phyloP scores from a whole-genome alignment of 2,329 filamentous ascomycete genomes.

The Epichloe sibirici region DNA sequence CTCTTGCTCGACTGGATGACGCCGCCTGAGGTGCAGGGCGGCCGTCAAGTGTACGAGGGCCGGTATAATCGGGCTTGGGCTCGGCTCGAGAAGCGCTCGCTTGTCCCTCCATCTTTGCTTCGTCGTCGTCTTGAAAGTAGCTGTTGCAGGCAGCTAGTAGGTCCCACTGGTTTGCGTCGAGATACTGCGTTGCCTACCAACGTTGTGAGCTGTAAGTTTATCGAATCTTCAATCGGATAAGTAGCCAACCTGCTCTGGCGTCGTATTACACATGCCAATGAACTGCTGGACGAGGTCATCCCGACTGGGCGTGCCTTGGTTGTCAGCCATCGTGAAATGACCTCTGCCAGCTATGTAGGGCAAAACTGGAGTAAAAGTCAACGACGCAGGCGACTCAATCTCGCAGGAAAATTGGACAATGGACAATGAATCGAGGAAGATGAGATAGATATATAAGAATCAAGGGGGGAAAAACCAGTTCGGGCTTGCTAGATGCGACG shows the following conservation, averaged over 20 bases:
- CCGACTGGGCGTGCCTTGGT: conserved; percentile 1
- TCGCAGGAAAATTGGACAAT: no score
- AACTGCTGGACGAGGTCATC: conserved; percentile 6
- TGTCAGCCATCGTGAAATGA: conserved; percentile 1
- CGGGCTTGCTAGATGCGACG: neutral
- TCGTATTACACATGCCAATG: conserved; percentile 2
- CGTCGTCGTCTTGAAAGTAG: conserved; percentile 48
- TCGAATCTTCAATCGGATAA: no score
- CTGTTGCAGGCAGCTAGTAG: conserved; percentile 48
- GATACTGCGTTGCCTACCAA: conserved; percentile 52
- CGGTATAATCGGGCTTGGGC: conserved; percentile 37
- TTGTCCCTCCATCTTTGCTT: conserved; percentile 27
- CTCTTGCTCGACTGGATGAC: conserved; percentile 17
- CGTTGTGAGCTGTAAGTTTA: neutral
- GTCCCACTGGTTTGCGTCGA: conserved; percentile 55
- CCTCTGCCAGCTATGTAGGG: neutral
- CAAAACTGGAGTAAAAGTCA: neutral
- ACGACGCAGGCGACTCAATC: neutral
- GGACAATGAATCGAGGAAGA: no score
- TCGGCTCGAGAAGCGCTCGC: conserved; percentile 3
- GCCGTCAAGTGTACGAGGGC: conserved; percentile 51
- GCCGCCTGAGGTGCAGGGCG: conserved; percentile 36
- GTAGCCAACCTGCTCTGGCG: conserved; percentile 5
- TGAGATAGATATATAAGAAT: no score
- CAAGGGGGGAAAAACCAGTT: neutral